Percentiles rank a stretch among this genome's conserved stretches.
phyloP scores from a whole-genome alignment of 495 filamentous ascomycete genomes.

The Rusavskia elegans region DNA sequence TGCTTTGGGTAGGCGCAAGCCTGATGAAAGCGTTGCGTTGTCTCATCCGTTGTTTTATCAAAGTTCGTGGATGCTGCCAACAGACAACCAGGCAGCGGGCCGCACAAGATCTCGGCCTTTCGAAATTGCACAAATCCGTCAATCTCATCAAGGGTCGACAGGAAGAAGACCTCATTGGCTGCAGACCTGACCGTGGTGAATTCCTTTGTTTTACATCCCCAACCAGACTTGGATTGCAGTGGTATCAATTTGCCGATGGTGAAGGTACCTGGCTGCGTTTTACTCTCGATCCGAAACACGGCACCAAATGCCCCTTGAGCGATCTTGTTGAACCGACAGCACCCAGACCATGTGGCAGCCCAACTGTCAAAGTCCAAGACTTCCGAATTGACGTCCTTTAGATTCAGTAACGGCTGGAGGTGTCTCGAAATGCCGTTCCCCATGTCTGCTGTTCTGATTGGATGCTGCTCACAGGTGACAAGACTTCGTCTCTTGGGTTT shows the following conservation, averaged over 20 bases:
- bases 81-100: constrained; percentile 46
- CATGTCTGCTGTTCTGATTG: not conserved
- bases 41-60: constrained; percentile 39
- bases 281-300: constrained; percentile 30
- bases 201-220: constrained; percentile 22
- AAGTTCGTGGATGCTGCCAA: constrained; percentile 46
- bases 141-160: constrained; percentile 58
- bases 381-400: not conserved
- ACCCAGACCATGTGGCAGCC: not conserved
- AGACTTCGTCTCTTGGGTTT: too few species aligned
- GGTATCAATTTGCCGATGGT: constrained; percentile 36
- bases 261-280: constrained; percentile 21
- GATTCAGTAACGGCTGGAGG: not conserved
- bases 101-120: constrained; percentile 56
- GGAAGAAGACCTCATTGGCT: constrained; percentile 52
- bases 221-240: constrained; percentile 26
- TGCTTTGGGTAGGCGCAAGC: constrained; percentile 40
- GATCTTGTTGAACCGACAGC: constrained; percentile 29
- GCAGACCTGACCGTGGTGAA: constrained; percentile 38
- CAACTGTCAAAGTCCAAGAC: constrained; percentile 1
- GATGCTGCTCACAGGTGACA: too few species aligned
- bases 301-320: constrained; percentile 37
- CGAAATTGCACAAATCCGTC: constrained; percentile 90
- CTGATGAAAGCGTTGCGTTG: constrained; percentile 4
- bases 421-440: not conserved